Base-by-base conservation (phyloP, 768 basidiomycete species). In the Phanerochaete sordida region DNA sequence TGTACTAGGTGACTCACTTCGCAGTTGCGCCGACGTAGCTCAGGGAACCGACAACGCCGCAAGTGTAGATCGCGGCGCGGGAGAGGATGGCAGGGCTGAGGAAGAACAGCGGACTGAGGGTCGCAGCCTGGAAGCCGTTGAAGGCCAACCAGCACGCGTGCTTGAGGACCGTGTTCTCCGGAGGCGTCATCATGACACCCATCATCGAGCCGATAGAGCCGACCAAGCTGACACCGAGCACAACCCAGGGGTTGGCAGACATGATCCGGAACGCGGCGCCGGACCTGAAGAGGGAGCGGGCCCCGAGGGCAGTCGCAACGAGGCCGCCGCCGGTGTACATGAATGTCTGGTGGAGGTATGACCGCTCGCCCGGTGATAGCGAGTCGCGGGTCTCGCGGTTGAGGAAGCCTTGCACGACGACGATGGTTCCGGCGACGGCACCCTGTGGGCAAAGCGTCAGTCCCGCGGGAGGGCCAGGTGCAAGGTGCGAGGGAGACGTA, bases 21-120 rank as follows among this genome's bases (percentile, higher is more conserved):
- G 93, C 93, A 33, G 93, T 96, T 3, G 93, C 92, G 23, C 93
- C 93, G 24, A 96, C 81, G 69, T 93, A 96, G 13, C 87, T 87
- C 27, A 95, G 82, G 2, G 90, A 84, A 3, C 91, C 92, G n/a
- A 93, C 90, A 1, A 91, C 84, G 27, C 92, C 92, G 37, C 85
- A 81, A 0, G 93, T 95, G 74, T 96, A 96, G 2, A 96, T 76
- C 5, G 91, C 93, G 9, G 93, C 93, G 30, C 93, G 85, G 19
- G 88, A 88, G 52, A 96, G 81, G 63, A 95, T 82, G 13, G 90
- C 91, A 2, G 93, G 93, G 67, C 79, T 87, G 48, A 94, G 73
- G 81, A 95, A 94, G 77, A 93, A 93, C n/a, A 96, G 71, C 2
- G 93, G 93, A 62, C 88, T 90, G 44, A 96, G 78, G 2, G 90